phyloP scores from a whole-genome alignment of 345 rosid species.

The Trapa bicornis region DNA sequence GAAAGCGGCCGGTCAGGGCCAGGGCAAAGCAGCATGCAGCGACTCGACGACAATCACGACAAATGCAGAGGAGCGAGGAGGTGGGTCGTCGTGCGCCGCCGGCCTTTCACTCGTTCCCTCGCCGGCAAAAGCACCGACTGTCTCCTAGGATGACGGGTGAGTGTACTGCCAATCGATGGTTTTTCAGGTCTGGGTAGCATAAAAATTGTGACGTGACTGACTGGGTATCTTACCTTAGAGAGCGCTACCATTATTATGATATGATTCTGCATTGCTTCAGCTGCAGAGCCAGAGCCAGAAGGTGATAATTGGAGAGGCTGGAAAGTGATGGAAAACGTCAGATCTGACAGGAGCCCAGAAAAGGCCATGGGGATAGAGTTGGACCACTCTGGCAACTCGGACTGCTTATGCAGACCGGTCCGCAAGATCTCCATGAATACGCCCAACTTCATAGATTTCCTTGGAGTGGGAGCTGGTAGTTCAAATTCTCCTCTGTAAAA shows the following conservation, averaged over 20 bases:
- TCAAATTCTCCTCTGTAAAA: not conserved
- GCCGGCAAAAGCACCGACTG: constrained; percentile 5
- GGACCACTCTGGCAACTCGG: constrained; percentile 5
- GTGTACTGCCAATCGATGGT: not conserved
- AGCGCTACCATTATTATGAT: too few species aligned
- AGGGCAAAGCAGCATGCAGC: not conserved
- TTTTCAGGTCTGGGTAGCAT: too few species aligned
- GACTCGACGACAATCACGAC: constrained; percentile 11
- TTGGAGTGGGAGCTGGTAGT: constrained; percentile 9
- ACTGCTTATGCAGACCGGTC: not conserved
- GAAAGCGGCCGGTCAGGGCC: not conserved
- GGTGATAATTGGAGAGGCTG: not conserved
- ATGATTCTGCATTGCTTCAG: not conserved
- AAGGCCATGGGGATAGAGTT: not conserved
- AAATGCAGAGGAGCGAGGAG: constrained; percentile 7
- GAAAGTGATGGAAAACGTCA: constrained; percentile 6
- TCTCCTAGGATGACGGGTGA: not conserved
- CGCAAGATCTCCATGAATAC: not conserved
- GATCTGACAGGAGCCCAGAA: not conserved
- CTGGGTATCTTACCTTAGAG: too few species aligned
- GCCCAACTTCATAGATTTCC: constrained; percentile 11
- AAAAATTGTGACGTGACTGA: too few species aligned
- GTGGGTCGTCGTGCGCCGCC: constrained; percentile 12
- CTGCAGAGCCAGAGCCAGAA: constrained; percentile 3
- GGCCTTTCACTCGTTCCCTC: constrained; percentile 12